Evolutionary conservation across 1,284 basidiomycete species (phyloP), one percentile per base, ranked within the genome.

Genomic region (Melampsora larici-populina): DNA sequence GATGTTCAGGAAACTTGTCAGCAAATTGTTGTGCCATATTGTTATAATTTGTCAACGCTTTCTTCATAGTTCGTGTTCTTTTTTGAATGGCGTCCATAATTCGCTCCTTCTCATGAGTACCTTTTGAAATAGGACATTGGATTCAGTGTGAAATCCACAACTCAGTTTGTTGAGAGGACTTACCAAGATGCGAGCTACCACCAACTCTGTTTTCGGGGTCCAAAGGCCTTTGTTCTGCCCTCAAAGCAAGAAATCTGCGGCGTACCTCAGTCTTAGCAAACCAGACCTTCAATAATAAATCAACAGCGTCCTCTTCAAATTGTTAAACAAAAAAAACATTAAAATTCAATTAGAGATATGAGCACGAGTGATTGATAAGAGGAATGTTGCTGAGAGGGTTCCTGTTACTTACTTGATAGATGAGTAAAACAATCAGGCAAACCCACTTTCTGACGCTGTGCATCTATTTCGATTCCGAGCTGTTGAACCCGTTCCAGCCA

Each of bases 61-160:
- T 11, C 63, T 71, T 33, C 2, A 71, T 13, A 26, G 70, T 60
- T 8, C n/a, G 8, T 21, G 58, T 46, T 13, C 31, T 24, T 29
- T 48, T 71, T n/a, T 55, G 70, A 29, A 71, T n/a, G 0, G 70
- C 18, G 13, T 46, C 29, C 15, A 58, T 62, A 9, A 71, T 36
- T n/a, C 58, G 3, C n/a, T 71, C 70, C 21, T 71, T 71, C 9
- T 60, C 70, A 46, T 62, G n/a, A 26, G 70, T 71, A 15, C 70
- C 70, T 71, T 33, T 40, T 9, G 33, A 36, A 9, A 29, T 31
- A 36, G 9, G n/a, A 31, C 29, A n/a, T 29, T 36, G 13, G 1
- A 31, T 13, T 18, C 49, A 70, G 29, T n/a, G 1, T 24, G 33
- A 24, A 18, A 13, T 3, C 15, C 2, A 17, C 7, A 26, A 63